Conservation (phyloP, 345 rosid species). For the Gossypium australe region DNA sequence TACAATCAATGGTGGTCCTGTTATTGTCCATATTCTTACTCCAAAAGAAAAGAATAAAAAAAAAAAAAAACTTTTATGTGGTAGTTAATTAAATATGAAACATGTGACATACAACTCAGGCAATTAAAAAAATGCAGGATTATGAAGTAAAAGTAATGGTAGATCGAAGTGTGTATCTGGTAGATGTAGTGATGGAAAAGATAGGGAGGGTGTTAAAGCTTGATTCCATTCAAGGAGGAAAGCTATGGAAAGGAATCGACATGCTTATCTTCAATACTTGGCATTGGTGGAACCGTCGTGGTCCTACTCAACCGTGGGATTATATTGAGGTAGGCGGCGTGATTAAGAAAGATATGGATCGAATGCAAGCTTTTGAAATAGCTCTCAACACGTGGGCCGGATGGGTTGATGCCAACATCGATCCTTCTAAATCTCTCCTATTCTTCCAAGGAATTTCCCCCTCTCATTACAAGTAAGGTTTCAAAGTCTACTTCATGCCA, state of each 20-base stretch:
- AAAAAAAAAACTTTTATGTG: no score
- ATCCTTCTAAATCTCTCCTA: constrained; percentile 50
- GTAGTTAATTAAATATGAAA: not conserved
- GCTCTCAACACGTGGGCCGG: constrained; percentile 70
- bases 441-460: constrained; percentile 89
- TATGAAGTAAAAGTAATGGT: constrained; percentile 48
- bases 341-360: constrained; percentile 62
- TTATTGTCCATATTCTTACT: no score
- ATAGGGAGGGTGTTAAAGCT: constrained; percentile 66
- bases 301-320: constrained; percentile 81
- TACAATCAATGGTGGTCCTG: no score
- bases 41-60: no score
- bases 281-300: constrained; percentile 90
- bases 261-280: constrained; percentile 79
- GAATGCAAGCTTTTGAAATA: constrained; percentile 53
- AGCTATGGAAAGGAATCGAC: constrained; percentile 58
- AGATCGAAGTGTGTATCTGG: constrained; percentile 57
- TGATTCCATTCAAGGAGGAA: constrained; percentile 62
- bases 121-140: constrained; percentile 36
- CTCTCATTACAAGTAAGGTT: constrained; percentile 65
- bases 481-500: not conserved
- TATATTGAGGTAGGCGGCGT: constrained; percentile 38
- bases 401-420: constrained; percentile 64
- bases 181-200: constrained; percentile 51
- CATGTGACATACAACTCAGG: not conserved